Evolutionary conservation across 257 asterid genomes (phyloP), one percentile per base, ranked within the genome.

Genomic region (Lithospermum erythrorhizon): DNA sequence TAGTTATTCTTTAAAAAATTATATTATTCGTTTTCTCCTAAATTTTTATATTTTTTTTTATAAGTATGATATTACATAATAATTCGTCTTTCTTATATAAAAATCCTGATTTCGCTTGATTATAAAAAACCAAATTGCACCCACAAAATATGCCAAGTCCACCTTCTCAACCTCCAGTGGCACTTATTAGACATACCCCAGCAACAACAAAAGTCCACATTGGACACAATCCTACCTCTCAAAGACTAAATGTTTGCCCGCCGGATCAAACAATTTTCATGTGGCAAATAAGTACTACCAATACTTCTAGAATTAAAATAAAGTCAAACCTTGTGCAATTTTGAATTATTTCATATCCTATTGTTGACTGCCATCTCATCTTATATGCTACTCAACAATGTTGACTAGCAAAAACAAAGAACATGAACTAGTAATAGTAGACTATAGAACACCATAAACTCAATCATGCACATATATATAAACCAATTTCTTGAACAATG

Each of bases 381-480:
- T 35, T 35, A 8, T 2, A 35, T 8, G 9, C 47, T 35, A 9
- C 15, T 8, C 5, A 13, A 41, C 0, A 41, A 41, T 14, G 18
- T 41, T 41, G 49, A 41, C 49, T 41, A 41, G 49, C 14, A 41
- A 41, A n/a, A 41, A 41, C 49, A 41, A 41, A 41, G 49, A 41
- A 41, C 49, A 41, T 2, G 49, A 41, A 41, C 18, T 41, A 11
- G 49, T 11, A 41, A 11, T 41, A 41, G 49, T 41, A 13, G 18
- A 41, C 17, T 41, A 41, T 35, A 0, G 45, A 7, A 8, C 49
- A 41, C 18, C 16, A 41, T 41, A 2, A 41, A 11, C 49, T 41
- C 49, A 41, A 41, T 23, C 15, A 13, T 16, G 5, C 21, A 53
- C 49, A 55, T 58, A 48, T 37, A 75, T 81, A 84, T 72, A 78